Evolutionary conservation across 208 protist genomes (phyloP), one percentile per base, ranked within the genome.

Genomic region (Leptomonas seymouri): DNA sequence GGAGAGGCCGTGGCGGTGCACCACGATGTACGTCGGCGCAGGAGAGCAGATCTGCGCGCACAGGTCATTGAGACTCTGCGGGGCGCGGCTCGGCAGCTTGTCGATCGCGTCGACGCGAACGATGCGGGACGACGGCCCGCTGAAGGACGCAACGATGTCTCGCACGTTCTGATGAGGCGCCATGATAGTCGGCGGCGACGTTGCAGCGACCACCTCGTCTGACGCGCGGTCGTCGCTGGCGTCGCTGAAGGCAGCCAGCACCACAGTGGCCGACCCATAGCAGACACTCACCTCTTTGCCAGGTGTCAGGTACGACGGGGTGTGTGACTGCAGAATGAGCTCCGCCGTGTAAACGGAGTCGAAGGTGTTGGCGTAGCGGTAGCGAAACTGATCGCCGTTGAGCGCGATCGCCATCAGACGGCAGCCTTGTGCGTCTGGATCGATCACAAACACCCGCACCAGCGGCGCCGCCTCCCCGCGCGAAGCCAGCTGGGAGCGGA

Each of bases 361-460:
- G 54, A 71, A 83, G 18, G 73, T 46, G 67, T 85, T 78, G 39
- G 78, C 69, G 70, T 90, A 94, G 48, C 81, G 76, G 67, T 97
- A 97, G 44, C 86, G 92, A 45, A 91, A 93, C 70, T 93, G 87
- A 20, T 95, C 88, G 16, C 92, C 92, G 66, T 90, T 93, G 56
- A 80, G 62, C 21, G 84, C 80, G 44, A 87, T 69, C 25, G 82
- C 86, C 60, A 90, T 67, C 30, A 97, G 78, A 2, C 80, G 85
- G 67, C 85, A 95, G 51, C 81, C 87, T 42, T 92, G 84, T 39
- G 76, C 77, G 63, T 91, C 82, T 0, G 85, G 69, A 15, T 90
- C 80, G 9, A 87, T 84, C 67, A 85, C 81, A 60, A 93, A 97
- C 30, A 97, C 73, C 34, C 78, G 78, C 28, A 81, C 71, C 28